Conservation (phyloP, 495 filamentous ascomycete species). For the Aspergillus haitiensis region DNA sequence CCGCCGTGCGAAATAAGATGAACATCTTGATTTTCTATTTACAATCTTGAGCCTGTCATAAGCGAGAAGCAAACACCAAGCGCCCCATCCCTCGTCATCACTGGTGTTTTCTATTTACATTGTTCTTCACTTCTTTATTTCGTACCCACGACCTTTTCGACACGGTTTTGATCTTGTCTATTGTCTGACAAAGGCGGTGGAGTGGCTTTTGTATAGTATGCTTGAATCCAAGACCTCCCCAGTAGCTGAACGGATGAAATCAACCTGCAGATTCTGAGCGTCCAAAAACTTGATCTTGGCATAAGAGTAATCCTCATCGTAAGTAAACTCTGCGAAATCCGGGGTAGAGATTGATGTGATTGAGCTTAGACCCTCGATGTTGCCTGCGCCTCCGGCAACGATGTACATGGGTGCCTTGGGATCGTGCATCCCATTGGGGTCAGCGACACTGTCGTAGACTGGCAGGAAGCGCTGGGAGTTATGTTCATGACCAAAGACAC, state of each 20-base stretch:
- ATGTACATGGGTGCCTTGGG: conserved; percentile 60
- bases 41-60: too few relatives aligned
- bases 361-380: conserved; percentile 44
- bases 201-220: conserved; percentile 53
- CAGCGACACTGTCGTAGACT: conserved; percentile 43
- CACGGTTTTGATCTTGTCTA: conserved; percentile 6
- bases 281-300: conserved; percentile 36
- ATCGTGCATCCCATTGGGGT: conserved; percentile 50
- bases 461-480: conserved; percentile 53
- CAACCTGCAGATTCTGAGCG: conserved; percentile 35
- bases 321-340: conserved; percentile 53
- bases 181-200: conserved; percentile 51
- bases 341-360: conserved; percentile 37
- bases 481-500: conserved; percentile 62
- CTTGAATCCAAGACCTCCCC: conserved; percentile 54
- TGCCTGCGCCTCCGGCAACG: conserved; percentile 47
- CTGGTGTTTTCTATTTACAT: neutral
- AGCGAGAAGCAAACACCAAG: too few relatives aligned
- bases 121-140: neutral
- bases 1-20: too few relatives aligned
- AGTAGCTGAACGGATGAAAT: conserved; percentile 49
- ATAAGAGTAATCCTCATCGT: conserved; percentile 59
- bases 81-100: too few relatives aligned
- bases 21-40: too few relatives aligned
- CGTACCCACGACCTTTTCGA: too few relatives aligned